Conservation (phyloP, 345 rosid genomes). For the Eucalyptus tenuipes region DNA sequence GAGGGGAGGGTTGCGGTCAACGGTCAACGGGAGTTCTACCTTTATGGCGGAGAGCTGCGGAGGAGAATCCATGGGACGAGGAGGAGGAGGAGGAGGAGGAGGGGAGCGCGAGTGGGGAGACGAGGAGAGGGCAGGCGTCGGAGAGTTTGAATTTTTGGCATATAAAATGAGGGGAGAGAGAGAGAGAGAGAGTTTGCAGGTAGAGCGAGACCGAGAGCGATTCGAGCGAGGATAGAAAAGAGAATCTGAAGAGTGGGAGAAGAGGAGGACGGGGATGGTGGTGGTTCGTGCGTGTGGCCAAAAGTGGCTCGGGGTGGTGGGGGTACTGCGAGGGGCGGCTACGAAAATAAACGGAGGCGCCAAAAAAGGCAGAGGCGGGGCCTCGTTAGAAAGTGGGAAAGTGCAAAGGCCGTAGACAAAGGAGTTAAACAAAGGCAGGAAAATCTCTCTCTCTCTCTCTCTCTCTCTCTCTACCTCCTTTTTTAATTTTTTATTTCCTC, state of each 20-base stretch:
- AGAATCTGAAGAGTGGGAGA: not conserved
- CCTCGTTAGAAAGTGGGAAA: not conserved
- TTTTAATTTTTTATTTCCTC: not conserved
- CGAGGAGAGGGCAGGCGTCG: not conserved
- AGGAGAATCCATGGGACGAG: not conserved
- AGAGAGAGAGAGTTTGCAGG: too few species aligned
- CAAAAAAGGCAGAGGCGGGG: not conserved
- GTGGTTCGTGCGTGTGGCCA: not conserved
- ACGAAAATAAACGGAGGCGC: not conserved
- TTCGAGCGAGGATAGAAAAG: not conserved
- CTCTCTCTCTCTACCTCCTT: not conserved
- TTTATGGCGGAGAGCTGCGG: not conserved
- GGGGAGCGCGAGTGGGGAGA: not conserved
- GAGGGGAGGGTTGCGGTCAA: not conserved
- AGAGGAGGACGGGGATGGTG: rapidly evolving
- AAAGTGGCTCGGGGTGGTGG: not conserved
- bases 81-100: not conserved
- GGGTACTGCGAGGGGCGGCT: not conserved
- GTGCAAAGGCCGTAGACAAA: not conserved
- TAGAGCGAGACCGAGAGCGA: not conserved
- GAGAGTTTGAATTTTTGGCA: not conserved
- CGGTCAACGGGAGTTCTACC: not conserved
- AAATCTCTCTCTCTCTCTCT: not conserved
- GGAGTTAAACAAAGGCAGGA: not conserved
- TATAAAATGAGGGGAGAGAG: not conserved